These are phyloP conservation scores for Rhynchosporium secalis DNA, from an alignment of 2,329 filamentous ascomycete genomes.

Conservation along the genomic window DNA sequence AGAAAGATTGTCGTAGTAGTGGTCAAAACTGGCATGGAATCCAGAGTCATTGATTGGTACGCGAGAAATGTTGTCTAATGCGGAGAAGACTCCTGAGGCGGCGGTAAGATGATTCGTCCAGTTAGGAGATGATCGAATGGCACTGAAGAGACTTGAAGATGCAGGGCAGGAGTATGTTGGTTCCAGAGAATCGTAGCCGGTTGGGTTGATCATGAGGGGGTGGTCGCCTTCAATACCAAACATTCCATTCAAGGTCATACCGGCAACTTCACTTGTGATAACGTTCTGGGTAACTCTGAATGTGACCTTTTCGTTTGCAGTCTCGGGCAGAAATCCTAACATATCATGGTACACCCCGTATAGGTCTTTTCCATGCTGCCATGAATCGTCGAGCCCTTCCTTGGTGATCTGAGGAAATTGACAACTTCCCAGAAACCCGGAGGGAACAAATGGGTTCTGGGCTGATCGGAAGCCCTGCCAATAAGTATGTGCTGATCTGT, in stretches of 20 bases:
- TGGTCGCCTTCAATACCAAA: slow-evolving; percentile 48
- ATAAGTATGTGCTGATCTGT: slow-evolving; percentile 57
- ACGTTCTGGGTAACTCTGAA: slow-evolving; percentile 80
- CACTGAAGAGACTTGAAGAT: slow-evolving; percentile 46
- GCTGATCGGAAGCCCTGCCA: slow-evolving; percentile 64
- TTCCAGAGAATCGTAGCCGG: slow-evolving; percentile 69
- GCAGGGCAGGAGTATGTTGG: slow-evolving; percentile 67
- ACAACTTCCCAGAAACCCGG: slow-evolving; percentile 72
- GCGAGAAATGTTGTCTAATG: slow-evolving; percentile 68
- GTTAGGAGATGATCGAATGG: slow-evolving; percentile 48
- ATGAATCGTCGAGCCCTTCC: slow-evolving; percentile 70
- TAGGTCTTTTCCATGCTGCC: slow-evolving; percentile 74
- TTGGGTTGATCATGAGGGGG: slow-evolving; percentile 50
- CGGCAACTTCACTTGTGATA: slow-evolving; percentile 79
- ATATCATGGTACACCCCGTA: slow-evolving; percentile 73
- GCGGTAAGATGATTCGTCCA: slow-evolving; percentile 67
- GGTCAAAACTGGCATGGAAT: slow-evolving; percentile 74
- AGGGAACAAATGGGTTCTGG: slow-evolving; percentile 65
- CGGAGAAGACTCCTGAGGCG: slow-evolving; percentile 54
- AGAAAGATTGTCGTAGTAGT: slow-evolving; percentile 84
- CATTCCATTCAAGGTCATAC: slow-evolving; percentile 74
- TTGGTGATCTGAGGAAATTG: slow-evolving; percentile 80
- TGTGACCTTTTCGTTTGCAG: slow-evolving; percentile 48
- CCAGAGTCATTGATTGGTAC: slow-evolving; percentile 55
- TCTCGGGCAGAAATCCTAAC: slow-evolving; percentile 63